Evolutionary conservation across 1,284 basidiomycete species (phyloP).

Genomic region (Melampsora americana): DNA sequence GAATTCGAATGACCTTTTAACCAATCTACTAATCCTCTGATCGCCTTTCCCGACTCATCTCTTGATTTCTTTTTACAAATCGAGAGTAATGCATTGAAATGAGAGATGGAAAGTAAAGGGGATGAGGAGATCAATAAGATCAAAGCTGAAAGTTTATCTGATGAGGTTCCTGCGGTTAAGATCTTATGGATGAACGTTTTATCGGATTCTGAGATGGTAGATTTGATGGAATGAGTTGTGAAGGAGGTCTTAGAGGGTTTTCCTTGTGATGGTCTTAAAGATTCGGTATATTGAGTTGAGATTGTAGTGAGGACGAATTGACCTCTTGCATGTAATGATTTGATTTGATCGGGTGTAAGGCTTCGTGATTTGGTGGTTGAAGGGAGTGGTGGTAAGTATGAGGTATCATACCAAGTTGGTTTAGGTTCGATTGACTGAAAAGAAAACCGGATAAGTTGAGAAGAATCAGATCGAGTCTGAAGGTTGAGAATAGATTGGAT

Average conservation of each 20-base stretch:
- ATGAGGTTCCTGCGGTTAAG: constrained; percentile 80
- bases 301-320: constrained; percentile 16
- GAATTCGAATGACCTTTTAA: constrained; percentile 71
- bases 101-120: constrained; percentile 72
- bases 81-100: constrained; percentile 69
- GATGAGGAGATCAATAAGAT: constrained; percentile 86
- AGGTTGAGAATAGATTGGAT: not conserved
- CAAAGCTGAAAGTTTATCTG: constrained; percentile 86
- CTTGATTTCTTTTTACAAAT: constrained; percentile 75
- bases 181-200: constrained; percentile 77
- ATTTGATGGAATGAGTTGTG: not conserved
- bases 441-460: not conserved
- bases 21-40: constrained; percentile 92
- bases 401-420: constrained; percentile 33
- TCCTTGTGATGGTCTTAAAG: not conserved
- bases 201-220: constrained; percentile 61
- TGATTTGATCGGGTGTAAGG: not conserved
- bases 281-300: constrained; percentile 8
- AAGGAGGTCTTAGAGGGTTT: no score
- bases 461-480: not conserved
- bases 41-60: constrained; percentile 83
- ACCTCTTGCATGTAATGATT: constrained; percentile 1
- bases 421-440: constrained; percentile 18
- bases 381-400: constrained; percentile 22
- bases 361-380: not conserved